Base-by-base conservation (phyloP, 371 early-diverging fungal genomes). In the Mortierella sp. region DNA sequence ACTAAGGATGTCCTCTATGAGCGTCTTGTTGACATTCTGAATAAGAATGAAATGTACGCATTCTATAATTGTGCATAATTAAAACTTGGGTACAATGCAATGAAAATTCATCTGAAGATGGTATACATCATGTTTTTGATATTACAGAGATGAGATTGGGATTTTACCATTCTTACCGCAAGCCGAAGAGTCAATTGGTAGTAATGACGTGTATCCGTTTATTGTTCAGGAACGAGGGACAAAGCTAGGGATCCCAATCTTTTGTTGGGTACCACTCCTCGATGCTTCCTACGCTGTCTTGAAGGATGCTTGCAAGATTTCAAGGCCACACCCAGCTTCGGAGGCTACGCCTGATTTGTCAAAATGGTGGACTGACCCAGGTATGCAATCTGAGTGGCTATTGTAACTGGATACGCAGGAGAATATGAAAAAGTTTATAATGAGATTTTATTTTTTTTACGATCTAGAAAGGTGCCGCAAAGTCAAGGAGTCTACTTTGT, bases 191-290 rank as follows among this genome's bases (percentile, higher is more conserved):
- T 58, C 65, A 36, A 16, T 9, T 47, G 16, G 36, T 32, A 21
- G n/a, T 6, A 22, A 21, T 2, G 10, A n/a, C 32, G 58, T 62
- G 19, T 72, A 75, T 38, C 81, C 81, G 1, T 81, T 66, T 36
- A 41, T 72, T 19, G 69, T 81, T 32, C 72, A 81, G 60, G 79
- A 79, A 53, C 62, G 40, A 16, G 66, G 81, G 4, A 81, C 76
- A 7, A 81, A 81, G 40, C 63, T 81, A 6, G 81, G 81, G 24
- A 81, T 81, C 21, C 81, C 81, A 58, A 63, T 81, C 41, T 75
- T 59, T 66, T 75, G 76, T 38, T 81, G 81, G 81, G 76, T 75
- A 4, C 81, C 81, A 8, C 50, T 81, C 3, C 38, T 81, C 4
- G 76, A 71, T 32, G 70, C 65, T 32, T 52, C 81, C 2, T 69